Evolutionary conservation across 495 filamentous ascomycete species (phyloP).

Genomic region (Aspergillus leporis): DNA sequence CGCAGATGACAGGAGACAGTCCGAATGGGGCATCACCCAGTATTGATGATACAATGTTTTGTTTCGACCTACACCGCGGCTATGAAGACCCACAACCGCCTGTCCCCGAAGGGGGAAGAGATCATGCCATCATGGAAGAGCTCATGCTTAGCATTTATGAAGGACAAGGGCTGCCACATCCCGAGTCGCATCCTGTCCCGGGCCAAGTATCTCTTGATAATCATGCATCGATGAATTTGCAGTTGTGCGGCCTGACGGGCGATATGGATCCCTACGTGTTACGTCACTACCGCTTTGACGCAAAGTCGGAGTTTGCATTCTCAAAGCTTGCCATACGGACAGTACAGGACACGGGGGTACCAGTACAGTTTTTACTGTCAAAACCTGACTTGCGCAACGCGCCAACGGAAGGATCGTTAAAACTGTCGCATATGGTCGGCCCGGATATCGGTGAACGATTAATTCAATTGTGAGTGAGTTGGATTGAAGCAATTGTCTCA

Average conservation of each 20-base stretch:
- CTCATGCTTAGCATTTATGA: background rate
- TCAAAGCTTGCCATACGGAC: slow-evolving; percentile 6
- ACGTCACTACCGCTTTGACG: slow-evolving; percentile 6
- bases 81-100: background rate
- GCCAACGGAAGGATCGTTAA: background rate
- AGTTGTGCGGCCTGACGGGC: slow-evolving; percentile 5
- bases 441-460: background rate
- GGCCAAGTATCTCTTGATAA: background rate
- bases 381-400: slow-evolving; percentile 1
- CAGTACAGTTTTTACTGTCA: slow-evolving; percentile 8
- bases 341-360: background rate
- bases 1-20: background rate
- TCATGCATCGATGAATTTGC: background rate
- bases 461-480: background rate
- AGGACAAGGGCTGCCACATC: background rate
- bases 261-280: slow-evolving; percentile 12
- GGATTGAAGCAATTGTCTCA: background rate
- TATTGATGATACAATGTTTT: background rate
- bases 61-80: background rate
- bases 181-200: background rate
- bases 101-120: background rate
- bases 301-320: slow-evolving; percentile 1
- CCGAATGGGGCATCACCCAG: background rate
- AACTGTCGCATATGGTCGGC: background rate
- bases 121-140: background rate